Evolutionary conservation across 2,329 filamentous ascomycete genomes (phyloP).

Genomic region (Tolypocladium amazonense): DNA sequence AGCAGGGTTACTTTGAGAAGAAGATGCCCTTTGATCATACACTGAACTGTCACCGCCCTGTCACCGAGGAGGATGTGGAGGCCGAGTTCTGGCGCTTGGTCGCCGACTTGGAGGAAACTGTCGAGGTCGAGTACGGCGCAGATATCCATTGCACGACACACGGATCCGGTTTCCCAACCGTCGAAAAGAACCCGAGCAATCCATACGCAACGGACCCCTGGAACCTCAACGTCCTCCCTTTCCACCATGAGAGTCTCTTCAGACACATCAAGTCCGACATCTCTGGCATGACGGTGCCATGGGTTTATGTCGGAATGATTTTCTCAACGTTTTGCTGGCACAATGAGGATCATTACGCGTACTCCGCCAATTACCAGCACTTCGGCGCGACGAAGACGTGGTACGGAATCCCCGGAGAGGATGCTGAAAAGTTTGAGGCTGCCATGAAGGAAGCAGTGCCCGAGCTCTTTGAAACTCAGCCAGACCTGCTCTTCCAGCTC

Average conservation of each 20-base stretch:
- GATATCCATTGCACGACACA: conserved; percentile 98
- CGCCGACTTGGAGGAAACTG: conserved; percentile 85
- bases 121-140: conserved; percentile 95
- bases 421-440: conserved; percentile 87
- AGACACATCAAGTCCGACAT: conserved; percentile 97
- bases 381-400: conserved; percentile 98
- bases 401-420: conserved; percentile 93
- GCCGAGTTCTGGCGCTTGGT: conserved; percentile 95
- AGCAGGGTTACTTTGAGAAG: conserved; percentile 82
- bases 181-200: conserved; percentile 81
- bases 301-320: conserved; percentile 99
- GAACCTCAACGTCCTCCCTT: conserved; percentile 89
- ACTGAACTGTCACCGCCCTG: conserved; percentile 66
- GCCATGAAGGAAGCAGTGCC: conserved; percentile 94
- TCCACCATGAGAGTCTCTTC: conserved; percentile 87
- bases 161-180: conserved; percentile 90
- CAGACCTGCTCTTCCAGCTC: conserved; percentile 89
- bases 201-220: conserved; percentile 83
- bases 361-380: conserved; percentile 97
- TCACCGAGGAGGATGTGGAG: conserved; percentile 93
- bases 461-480: conserved; percentile 93
- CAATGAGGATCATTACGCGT: conserved; percentile 95
- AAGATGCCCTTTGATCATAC: conserved; percentile 84
- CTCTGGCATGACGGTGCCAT: conserved; percentile 97
- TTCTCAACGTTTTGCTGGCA: conserved; percentile 99